Percentiles rank a stretch among this genome's conserved stretches.
phyloP scores from a whole-genome alignment of 1,284 basidiomycete species.

The Ganoderma resinaceum region DNA sequence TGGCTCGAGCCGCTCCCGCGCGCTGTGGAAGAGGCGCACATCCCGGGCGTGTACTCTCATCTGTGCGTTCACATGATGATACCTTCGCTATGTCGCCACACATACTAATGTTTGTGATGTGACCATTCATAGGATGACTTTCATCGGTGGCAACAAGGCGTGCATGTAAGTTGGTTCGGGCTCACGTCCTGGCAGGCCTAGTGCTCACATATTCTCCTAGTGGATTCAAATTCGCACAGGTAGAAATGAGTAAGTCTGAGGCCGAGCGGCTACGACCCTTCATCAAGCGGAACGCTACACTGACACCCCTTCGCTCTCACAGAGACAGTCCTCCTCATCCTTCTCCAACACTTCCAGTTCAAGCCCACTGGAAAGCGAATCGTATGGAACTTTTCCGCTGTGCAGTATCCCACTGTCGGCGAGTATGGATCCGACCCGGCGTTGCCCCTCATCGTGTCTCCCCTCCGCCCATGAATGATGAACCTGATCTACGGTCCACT shows the following conservation, averaged over 20 bases:
- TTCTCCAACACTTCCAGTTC: conserved; percentile 31
- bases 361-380: conserved; percentile 24
- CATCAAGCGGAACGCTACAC: neutral
- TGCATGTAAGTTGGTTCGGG: conserved; percentile 38
- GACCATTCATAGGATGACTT: conserved; percentile 39
- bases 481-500: too few species aligned
- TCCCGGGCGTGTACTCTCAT: conserved; percentile 21
- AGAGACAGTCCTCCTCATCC: conserved; percentile 30
- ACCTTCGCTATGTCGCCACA: conserved; percentile 1
- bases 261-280: neutral
- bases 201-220: neutral
- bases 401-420: conserved; percentile 30
- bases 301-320: neutral
- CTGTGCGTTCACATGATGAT: conserved; percentile 3
- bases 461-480: conserved; percentile 11
- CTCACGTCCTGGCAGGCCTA: neutral
- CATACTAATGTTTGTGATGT: neutral
- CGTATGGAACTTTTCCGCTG: conserved; percentile 30
- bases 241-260: conserved; percentile 25
- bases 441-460: conserved; percentile 25
- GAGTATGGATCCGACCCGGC: conserved; percentile 11
- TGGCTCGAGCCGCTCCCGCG: conserved; percentile 22
- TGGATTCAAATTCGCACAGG: conserved; percentile 27
- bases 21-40: conserved; percentile 17
- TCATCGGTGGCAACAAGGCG: conserved; percentile 39